These are phyloP conservation scores for Mimosa pudica DNA, from an alignment of 306 rosid genomes.

Conservation along the genomic window DNA sequence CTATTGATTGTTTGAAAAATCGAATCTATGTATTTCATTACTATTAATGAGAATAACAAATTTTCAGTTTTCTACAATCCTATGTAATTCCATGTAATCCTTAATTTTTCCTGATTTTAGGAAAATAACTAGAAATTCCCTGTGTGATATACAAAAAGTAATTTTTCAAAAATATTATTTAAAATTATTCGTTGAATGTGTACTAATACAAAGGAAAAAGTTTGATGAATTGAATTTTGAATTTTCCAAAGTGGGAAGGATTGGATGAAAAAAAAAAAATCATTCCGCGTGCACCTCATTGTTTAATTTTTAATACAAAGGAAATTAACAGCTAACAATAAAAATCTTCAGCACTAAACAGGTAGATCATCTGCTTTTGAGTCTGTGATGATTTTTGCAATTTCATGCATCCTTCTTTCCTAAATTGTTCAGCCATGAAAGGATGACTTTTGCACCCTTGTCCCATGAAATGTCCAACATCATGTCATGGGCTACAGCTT, in stretches of 20 bases:
- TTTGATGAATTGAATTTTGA: conserved; percentile 3
- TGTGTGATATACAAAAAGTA: too few relatives aligned
- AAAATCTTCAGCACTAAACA: background rate
- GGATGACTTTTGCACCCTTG: conserved; percentile 66
- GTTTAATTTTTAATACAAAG: background rate
- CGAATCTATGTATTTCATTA: too few relatives aligned
- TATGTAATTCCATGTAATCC: too few relatives aligned
- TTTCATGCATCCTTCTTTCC: conserved; percentile 26
- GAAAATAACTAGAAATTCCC: too few relatives aligned
- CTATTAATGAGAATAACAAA: too few relatives aligned
- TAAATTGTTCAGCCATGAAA: conserved; percentile 63
- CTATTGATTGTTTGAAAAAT: too few relatives aligned
- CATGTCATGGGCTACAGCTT: conserved; percentile 83
- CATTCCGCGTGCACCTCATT: background rate
- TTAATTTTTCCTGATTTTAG: too few relatives aligned
- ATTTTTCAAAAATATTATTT: too few relatives aligned
- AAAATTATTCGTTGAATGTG: background rate
- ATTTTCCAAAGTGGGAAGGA: background rate
- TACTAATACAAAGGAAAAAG: background rate
- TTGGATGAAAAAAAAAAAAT: background rate
- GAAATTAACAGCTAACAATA: background rate
- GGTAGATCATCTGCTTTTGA: background rate
- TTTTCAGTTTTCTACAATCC: too few relatives aligned
- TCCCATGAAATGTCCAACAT: conserved; percentile 85
- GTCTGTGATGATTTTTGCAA: background rate